A percentile compares a stretch with the other conserved stretches of the same genome.
Evolutionary conservation across 2,329 filamentous ascomycete species (phyloP).

Genomic region (Lecanicillium sp.): DNA sequence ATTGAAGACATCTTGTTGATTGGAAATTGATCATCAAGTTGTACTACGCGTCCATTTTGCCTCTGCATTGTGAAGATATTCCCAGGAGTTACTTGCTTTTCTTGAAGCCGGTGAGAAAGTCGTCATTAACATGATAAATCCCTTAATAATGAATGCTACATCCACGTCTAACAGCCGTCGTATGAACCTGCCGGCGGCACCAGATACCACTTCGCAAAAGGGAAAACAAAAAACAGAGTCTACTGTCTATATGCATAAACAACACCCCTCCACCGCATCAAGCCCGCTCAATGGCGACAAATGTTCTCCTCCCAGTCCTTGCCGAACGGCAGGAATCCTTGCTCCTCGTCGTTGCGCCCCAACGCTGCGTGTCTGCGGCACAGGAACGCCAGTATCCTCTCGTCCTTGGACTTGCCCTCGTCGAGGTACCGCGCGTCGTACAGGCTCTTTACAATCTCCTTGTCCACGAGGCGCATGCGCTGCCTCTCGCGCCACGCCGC

Average conservation of each 20-base stretch:
- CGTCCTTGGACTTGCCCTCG: slow-evolving; percentile 15
- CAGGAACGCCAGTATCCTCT: slow-evolving; percentile 18
- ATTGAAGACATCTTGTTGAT: too few relatives aligned
- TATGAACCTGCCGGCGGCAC: too few relatives aligned
- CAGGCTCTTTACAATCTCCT: slow-evolving; percentile 8
- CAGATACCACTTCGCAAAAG: too few relatives aligned
- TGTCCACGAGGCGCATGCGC: background rate
- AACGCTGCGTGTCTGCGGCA: background rate
- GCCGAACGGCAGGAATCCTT: background rate
- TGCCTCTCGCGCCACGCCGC: slow-evolving; percentile 28
- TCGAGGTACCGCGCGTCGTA: slow-evolving; percentile 3
- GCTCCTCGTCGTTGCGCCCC: background rate
- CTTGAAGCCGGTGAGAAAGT: too few relatives aligned
- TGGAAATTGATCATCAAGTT: too few relatives aligned
- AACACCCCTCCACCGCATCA: rapidly evolving
- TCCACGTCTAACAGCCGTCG: too few relatives aligned
- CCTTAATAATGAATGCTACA: too few relatives aligned
- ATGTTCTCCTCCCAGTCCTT: slow-evolving; percentile 7
- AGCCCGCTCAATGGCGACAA: slow-evolving; percentile 1
- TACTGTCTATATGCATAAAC: background rate
- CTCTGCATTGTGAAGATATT: too few relatives aligned
- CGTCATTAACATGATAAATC: too few relatives aligned
- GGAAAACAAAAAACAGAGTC: too few relatives aligned
- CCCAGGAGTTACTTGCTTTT: too few relatives aligned
- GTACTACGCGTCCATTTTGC: too few relatives aligned